These are phyloP conservation scores for Alternaria incomplexa DNA, from an alignment of 2,329 filamentous ascomycete genomes.

Conservation along the genomic window DNA sequence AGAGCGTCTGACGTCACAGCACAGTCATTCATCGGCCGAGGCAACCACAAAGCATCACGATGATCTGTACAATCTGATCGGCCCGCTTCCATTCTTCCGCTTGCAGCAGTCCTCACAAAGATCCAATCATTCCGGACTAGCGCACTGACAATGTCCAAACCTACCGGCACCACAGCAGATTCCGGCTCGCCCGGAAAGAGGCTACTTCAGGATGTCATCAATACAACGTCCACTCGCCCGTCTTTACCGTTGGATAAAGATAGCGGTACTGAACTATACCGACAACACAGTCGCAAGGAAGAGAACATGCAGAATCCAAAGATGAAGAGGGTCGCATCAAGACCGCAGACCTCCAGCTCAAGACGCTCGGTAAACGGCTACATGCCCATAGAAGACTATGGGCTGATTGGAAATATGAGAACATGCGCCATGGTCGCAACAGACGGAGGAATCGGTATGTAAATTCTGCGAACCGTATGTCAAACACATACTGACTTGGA, in stretches of 20 bases:
- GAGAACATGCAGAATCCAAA: slow-evolving; percentile 21
- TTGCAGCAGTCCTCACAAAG: slow-evolving; percentile 3
- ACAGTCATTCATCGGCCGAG: slow-evolving; percentile 7
- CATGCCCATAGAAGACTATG: slow-evolving; percentile 68
- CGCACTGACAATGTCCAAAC: slow-evolving; percentile 12
- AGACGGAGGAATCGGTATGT: slow-evolving; percentile 58
- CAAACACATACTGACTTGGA: slow-evolving; percentile 72
- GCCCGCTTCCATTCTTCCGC: neutral
- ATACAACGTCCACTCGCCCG: slow-evolving; percentile 7
- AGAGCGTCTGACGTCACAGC: slow-evolving; percentile 12
- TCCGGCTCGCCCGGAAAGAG: slow-evolving; percentile 8
- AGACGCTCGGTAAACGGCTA: slow-evolving; percentile 34
- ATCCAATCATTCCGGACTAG: slow-evolving; percentile 8
- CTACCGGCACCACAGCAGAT: slow-evolving; percentile 1
- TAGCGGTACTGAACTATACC: slow-evolving; percentile 15
- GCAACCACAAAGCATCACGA: neutral
- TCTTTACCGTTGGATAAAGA: slow-evolving; percentile 9
- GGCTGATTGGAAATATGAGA: slow-evolving; percentile 80
- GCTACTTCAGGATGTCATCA: slow-evolving; percentile 18
- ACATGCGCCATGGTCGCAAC: slow-evolving; percentile 59
- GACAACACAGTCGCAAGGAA: slow-evolving; percentile 11
- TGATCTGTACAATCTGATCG: neutral
- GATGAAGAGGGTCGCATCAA: slow-evolving; percentile 11
- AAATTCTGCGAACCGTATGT: neutral
- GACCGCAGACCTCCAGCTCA: slow-evolving; percentile 17